These are phyloP conservation scores for Metschnikowia vanudenii DNA, from an alignment of 805 yeast genomes.

Conservation along the genomic window DNA sequence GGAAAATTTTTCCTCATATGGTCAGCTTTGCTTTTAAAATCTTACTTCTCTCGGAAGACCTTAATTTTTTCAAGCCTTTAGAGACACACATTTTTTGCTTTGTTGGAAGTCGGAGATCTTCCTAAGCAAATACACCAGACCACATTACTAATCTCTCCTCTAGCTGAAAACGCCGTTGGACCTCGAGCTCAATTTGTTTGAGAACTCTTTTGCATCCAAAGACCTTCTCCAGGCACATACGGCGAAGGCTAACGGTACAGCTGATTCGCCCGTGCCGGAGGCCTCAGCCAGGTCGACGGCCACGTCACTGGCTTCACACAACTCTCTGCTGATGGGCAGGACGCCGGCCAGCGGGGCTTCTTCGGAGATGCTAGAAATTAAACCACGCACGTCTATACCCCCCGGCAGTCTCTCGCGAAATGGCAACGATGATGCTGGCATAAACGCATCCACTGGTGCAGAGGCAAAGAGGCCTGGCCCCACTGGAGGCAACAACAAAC, in stretches of 20 bases:
- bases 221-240: slow-evolving; percentile 23
- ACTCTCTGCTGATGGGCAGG: slow-evolving; percentile 9
- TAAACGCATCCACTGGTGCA: background rate
- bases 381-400: slow-evolving; percentile 5
- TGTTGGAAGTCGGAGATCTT: slow-evolving; percentile 10
- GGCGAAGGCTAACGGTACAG: background rate
- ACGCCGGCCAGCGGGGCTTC: slow-evolving; percentile 9
- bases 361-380: slow-evolving; percentile 12
- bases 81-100: background rate
- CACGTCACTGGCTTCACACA: slow-evolving; percentile 10
- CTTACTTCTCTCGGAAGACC: background rate
- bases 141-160: background rate
- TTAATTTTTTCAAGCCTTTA: background rate
- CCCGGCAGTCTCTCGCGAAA: background rate
- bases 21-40: background rate
- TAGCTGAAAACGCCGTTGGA: slow-evolving; percentile 55
- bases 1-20: background rate
- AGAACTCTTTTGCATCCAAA: slow-evolving; percentile 83
- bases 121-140: background rate
- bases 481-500: slow-evolving; percentile 26
- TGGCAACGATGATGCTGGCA: background rate
- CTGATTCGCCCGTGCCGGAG: background rate
- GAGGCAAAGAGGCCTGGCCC: background rate
- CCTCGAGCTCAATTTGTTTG: slow-evolving; percentile 93
- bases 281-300: slow-evolving; percentile 7